Base-by-base conservation (phyloP, 805 yeast species). In the Starmerella khaoyaiensis region DNA sequence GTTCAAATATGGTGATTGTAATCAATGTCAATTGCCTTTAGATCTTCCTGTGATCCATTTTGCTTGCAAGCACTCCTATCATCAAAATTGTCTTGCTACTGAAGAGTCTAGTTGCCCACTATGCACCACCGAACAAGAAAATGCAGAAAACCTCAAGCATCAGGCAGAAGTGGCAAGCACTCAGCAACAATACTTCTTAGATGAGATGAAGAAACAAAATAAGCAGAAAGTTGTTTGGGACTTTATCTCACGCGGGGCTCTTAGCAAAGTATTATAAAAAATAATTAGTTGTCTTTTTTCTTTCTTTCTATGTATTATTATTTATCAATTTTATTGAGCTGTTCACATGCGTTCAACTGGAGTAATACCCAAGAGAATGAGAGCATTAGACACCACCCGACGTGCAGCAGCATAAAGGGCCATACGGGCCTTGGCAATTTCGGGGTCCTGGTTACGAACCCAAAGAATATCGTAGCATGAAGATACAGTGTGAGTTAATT, bases 271-370 rank as follows among this genome's bases (percentile, higher is more conserved):
- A 26, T 33, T 25, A 16, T 11, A 17, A 33, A 6, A 23, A 15
- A 12, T 9, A 14, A 7, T 28, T 28, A 11, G 8, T 7, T 8
- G 18, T 11, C 12, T 5, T n/a, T n/a, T n/a, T 15, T 10, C 8
- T 11, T 23, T n/a, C 26, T 23, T n/a, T 11, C 11, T 23, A n/a
- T 11, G 12, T 11, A 11, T 11, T 23, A 23, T 23, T 11, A 11
- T 23, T 23, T n/a, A 23, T 23, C 26, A 11, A 23, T 23, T 23
- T 23, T 23, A 11, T 11, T 23, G 8, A 27, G 16, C 10, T 27
- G 16, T 18, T 63, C 68, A 87, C 97, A 87, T 87, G 72, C 97
- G 78, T 53, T 87, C 94, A 45, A 90, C 97, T n/a, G 99, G 97
- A 31, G 96, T 84, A 57, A 90, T 69, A 40, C 96, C 95, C 54